These are phyloP conservation scores for Globisporangium echinulatum DNA, from an alignment of 352 stramenopile species.

Conservation along the genomic window DNA sequence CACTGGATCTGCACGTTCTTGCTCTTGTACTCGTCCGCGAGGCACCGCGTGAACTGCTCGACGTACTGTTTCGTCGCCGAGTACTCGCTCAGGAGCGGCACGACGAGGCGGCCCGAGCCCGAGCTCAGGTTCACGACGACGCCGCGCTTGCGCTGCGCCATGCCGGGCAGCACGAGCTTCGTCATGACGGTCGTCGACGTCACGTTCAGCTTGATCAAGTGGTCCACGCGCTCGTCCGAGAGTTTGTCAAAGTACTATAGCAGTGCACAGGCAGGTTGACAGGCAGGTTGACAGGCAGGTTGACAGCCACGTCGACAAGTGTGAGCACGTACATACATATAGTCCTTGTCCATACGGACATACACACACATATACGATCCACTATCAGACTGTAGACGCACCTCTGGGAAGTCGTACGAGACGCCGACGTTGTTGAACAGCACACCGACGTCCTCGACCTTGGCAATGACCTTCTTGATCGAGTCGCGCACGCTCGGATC, in stretches of 20 bases:
- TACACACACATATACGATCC: neutral
- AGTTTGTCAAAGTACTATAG: conserved; percentile 95
- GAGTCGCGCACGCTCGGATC: conserved; percentile 47
- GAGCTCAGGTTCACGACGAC: conserved; percentile 98
- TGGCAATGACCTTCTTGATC: conserved; percentile 43
- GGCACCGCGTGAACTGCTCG: conserved; percentile 94
- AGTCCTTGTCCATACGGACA: too few species aligned
- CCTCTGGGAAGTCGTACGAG: conserved; percentile 96
- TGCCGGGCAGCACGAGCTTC: conserved; percentile 88
- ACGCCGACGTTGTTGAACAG: conserved; percentile 99
- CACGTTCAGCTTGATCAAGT: conserved; percentile 89
- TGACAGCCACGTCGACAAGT: neutral
- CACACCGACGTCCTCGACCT: conserved; percentile 93
- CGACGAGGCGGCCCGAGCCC: conserved; percentile 91
- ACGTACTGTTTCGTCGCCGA: conserved; percentile 97
- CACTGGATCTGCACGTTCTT: conserved; percentile 95
- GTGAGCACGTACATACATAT: too few species aligned
- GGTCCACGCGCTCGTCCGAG: conserved; percentile 87
- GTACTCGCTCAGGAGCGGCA: conserved; percentile 96
- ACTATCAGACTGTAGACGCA: neutral
- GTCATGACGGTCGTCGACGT: conserved; percentile 75
- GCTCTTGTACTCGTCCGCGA: conserved; percentile 93
- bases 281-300: neutral
- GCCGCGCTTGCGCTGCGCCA: conserved; percentile 93
- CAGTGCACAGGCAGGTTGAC: neutral